Base-by-base conservation (phyloP, 192 early-diverging fungal genomes). In the Thoreauomyces humboldtii region DNA sequence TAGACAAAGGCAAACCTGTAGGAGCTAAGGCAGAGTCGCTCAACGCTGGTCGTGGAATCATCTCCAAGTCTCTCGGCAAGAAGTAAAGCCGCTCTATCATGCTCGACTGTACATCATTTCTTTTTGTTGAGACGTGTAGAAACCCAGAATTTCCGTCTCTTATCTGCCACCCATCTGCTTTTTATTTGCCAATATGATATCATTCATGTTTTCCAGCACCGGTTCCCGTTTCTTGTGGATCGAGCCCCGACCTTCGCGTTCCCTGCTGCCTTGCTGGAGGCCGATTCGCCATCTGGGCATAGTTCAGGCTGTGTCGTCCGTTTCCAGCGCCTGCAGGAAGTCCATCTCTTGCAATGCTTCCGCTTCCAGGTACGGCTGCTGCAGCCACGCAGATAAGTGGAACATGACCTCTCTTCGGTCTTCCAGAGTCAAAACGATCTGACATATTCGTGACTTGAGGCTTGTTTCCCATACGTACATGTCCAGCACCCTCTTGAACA, bases 11-110 rank as follows among this genome's bases (percentile, higher is more conserved):
- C 25, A 67, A 59, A 33, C 68, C 61, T 27, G 22, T 61, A 2
- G 70, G 34, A 15, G 38, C 67, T 29, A 75, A 76, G 48, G 51
- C 61, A 29, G 77, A 72, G 31, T 73, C 70, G 7, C 48, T 75
- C 7, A 73, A 66, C 59, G 77, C 77, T 28, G 77, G 77, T 6
- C 73, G 76, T 57, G 74, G 51, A 17, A 62, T 73, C 38, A 68
- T 73, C 34, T 14, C 36, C 46, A 69, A 69, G 33, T 34, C 67
- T 2, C 58, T 69, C 12, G 67, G 67, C 58, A 61, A 52, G 48
- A 69, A 69, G 27, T n/a, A n/a, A n/a, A n/a, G n/a, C n/a, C n/a
- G n/a, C n/a, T n/a, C n/a, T n/a, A n/a, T n/a, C n/a, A n/a, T n/a
- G n/a, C n/a, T n/a, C n/a, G n/a, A n/a, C n/a, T n/a, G n/a, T n/a